Base-by-base conservation (phyloP, 805 yeast species). In the Tetrapisispora iriomotensis region DNA sequence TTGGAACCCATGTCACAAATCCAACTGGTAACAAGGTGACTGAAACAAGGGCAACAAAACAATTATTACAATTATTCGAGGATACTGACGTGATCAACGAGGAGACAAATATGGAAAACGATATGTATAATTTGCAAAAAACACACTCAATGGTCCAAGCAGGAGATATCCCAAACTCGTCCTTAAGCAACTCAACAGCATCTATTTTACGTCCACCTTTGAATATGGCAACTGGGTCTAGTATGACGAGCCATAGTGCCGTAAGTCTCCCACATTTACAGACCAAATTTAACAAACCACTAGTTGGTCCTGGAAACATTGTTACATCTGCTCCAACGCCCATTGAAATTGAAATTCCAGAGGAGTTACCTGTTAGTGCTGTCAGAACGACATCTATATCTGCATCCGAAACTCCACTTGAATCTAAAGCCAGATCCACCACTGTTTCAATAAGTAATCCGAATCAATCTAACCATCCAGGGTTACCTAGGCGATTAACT, bases 51-150 rank as follows among this genome's bases (percentile, higher is more conserved):
- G 79, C 85, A 0, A 95, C 95, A 1, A 77, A 75, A 54, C 80
- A 92, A 2, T 62, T 86, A 24, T 61, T 79, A 42, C 77, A 77
- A 54, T 59, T 86, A 21, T 85, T 85, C 54, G 86, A 80, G 47
- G 77, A 74, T 21, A 62, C 54, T 9, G 67, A 59, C 19, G 61
- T 54, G 9, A 44, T 50, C 8, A 45, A 38, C 18, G 58, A 56
- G 32, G 49, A 48, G 21, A 45, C 44, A 24, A 33, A 45, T 26
- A 33, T 37, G 10, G 48, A 46, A 28, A 42, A 48, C 8, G 51
- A 51, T 12, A 40, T 51, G 13, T 44, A 35, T 21, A 26, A 26
- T 13, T 26, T 32, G 1, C 29, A 34, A 21, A 38, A 32, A 22
- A 4, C 25, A 6, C 35, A 37, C n/a, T 21, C 37, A 4, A n/a